Base-by-base conservation (phyloP, 495 filamentous ascomycete species). In the Aspergillus sclerotiicarbonarius region DNA sequence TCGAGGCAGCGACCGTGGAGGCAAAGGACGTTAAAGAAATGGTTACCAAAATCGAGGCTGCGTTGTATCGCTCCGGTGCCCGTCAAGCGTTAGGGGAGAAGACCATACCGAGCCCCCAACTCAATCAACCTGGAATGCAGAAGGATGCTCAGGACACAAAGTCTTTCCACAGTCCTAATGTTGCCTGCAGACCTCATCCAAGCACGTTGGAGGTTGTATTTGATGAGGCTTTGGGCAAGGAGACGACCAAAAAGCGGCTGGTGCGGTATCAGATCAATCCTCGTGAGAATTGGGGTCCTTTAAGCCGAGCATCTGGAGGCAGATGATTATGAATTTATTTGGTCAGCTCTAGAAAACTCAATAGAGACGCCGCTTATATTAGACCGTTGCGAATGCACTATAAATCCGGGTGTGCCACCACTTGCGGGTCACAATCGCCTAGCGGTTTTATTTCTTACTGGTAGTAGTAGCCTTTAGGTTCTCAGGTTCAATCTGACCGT, bases 201-300 rank as follows among this genome's bases (percentile, higher is more conserved):
- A 76, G 73, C 37, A 72, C 75, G 3, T 71, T 90, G 43, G 71
- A 84, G 9, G 81, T 98, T 20, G 82, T 90, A 0, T 97, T 98
- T 67, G 88, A 98, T 70, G 88, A 91, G 55, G 73, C 75, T 47
- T 79, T 96, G 15, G 94, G 91, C 0, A 86, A 76, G 58, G 85
- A 93, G 54, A 72, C 72, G 19, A 66, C 63, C 3, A 70, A 62
- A 52, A 86, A 80, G 57, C 86, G 86, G 47, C 73, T 91, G 18
- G 82, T 93, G 35, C 77, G 92, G 46, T 98, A 96, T 70, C 95
- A 95, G 75, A 66, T 83, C 29, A 97, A 98, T 67, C 94, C 94
- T 13, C 76, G 85, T 35, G 85, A 88, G 45, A 92, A 98, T 66
- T 98, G 94, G 94, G 94, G 94, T 0, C 94, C 94, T 0, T 86